Evolutionary conservation across 2,329 filamentous ascomycete genomes (phyloP).

Genomic region (Cordyceps cicadae): DNA sequence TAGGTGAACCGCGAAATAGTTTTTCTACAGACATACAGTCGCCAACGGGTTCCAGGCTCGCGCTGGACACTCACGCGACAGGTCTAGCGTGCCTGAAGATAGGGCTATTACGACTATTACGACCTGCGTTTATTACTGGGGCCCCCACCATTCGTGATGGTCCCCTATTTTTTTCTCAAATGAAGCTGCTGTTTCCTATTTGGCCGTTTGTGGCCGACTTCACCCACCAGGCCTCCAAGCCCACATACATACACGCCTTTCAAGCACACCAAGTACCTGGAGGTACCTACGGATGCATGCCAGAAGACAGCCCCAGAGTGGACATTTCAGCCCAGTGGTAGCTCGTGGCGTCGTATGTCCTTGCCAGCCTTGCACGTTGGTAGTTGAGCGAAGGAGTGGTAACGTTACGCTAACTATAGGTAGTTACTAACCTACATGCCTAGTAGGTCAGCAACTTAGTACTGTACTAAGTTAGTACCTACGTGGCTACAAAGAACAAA

Average conservation of each 20-base stretch:
- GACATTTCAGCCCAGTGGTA: no score
- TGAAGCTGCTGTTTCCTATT: background rate
- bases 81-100: background rate
- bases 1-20: no score
- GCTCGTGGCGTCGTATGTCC: background rate
- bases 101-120: background rate
- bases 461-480: no score
- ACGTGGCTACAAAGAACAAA: no score
- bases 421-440: no score
- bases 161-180: background rate
- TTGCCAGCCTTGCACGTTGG: background rate
- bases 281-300: no score
- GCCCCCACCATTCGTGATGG: background rate
- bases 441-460: no score
- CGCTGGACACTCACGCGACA: background rate
- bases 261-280: background rate
- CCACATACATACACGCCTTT: background rate
- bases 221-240: no score
- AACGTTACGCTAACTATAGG: no score
- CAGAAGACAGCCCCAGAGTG: background rate
- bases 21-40: no score
- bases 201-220: no score
- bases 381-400: no score
- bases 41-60: background rate
- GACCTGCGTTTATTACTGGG: background rate